Conservation (phyloP, 2,329 filamentous ascomycete species). For the Chaetomium olivaceum region DNA sequence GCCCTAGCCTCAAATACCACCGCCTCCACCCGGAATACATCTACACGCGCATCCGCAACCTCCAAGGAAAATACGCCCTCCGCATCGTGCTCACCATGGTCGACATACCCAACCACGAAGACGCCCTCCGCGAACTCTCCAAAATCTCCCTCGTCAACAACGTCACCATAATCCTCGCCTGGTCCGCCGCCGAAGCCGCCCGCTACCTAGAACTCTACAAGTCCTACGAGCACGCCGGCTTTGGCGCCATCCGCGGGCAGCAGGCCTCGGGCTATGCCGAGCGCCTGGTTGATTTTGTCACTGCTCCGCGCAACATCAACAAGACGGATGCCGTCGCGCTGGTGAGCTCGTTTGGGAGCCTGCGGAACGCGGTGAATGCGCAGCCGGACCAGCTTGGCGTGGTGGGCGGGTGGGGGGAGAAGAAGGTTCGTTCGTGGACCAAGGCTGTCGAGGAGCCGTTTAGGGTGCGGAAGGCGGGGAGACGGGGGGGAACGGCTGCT, state of each 20-base stretch:
- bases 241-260: slow-evolving; percentile 79
- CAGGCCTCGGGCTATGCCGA: slow-evolving; percentile 84
- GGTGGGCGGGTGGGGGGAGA: slow-evolving; percentile 92
- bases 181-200: slow-evolving; percentile 90
- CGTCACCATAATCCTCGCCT: slow-evolving; percentile 87
- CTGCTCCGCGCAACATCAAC: slow-evolving; percentile 84
- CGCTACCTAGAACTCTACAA: slow-evolving; percentile 96
- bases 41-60: slow-evolving; percentile 82
- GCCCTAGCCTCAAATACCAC: slow-evolving; percentile 81
- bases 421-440: slow-evolving; percentile 88
- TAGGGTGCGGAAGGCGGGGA: slow-evolving; percentile 70
- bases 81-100: slow-evolving; percentile 88
- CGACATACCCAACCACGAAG: slow-evolving; percentile 93
- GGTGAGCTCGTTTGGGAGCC: slow-evolving; percentile 87
- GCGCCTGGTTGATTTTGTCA: slow-evolving; percentile 88
- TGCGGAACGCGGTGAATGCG: slow-evolving; percentile 85
- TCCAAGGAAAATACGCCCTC: slow-evolving; percentile 83
- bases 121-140: slow-evolving; percentile 81
- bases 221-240: slow-evolving; percentile 80
- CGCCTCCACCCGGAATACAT: slow-evolving; percentile 97
- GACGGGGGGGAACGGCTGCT: slow-evolving; percentile 35
- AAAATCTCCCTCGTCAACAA: slow-evolving; percentile 94
- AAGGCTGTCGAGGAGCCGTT: slow-evolving; percentile 83
- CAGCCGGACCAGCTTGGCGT: slow-evolving; percentile 79
- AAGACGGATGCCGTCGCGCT: slow-evolving; percentile 91